Conservation (phyloP, 192 early-diverging fungal genomes). For the Coemansia sp. region DNA sequence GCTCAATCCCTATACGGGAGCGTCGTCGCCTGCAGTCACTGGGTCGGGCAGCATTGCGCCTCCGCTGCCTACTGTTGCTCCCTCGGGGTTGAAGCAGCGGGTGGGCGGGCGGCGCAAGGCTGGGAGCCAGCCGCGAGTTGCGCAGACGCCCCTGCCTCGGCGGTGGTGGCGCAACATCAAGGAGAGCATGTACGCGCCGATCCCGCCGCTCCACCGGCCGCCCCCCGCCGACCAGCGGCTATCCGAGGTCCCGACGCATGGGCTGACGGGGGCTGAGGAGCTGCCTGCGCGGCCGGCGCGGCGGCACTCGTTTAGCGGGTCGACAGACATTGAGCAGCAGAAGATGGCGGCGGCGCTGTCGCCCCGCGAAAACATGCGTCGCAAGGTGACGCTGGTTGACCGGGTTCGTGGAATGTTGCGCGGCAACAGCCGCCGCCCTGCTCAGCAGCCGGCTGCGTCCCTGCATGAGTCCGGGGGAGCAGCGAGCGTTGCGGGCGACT, state of each 20-base stretch:
- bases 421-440: not conserved
- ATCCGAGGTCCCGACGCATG: not conserved
- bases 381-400: constrained; percentile 37
- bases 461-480: too few relatives aligned
- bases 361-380: constrained; percentile 36
- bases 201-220: constrained; percentile 38
- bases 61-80: constrained; percentile 15
- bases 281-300: constrained; percentile 26
- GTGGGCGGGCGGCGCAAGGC: constrained; percentile 17
- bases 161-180: constrained; percentile 55
- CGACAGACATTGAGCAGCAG: constrained; percentile 44
- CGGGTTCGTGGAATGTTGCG: constrained; percentile 38
- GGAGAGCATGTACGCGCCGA: constrained; percentile 52
- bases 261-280: not conserved
- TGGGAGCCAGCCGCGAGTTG: not conserved
- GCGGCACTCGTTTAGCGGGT: constrained; percentile 50
- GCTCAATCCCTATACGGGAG: constrained; percentile 36
- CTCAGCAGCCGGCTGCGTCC: not conserved
- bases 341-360: constrained; percentile 36
- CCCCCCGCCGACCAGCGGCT: not conserved
- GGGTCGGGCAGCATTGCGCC: constrained; percentile 33
- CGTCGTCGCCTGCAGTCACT: not conserved
- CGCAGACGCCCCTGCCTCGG: constrained; percentile 37
- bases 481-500: not conserved
- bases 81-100: constrained; percentile 3